Evolutionary conservation across 495 filamentous ascomycete genomes (phyloP), one percentile per base, ranked within the genome.

Genomic region (Collariella sp.): DNA sequence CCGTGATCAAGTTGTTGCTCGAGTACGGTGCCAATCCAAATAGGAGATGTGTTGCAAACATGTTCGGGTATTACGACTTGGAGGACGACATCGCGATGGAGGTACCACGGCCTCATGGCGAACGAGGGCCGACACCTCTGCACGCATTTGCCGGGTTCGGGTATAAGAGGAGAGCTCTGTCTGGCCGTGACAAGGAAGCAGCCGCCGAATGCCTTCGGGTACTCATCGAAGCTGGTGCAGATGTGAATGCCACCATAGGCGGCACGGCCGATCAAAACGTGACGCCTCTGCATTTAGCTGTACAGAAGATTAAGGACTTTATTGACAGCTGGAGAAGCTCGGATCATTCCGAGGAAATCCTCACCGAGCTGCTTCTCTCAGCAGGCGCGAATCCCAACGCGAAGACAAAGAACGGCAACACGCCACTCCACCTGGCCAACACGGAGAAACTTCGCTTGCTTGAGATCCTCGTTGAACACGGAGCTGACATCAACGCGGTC

Each of bases 211-310:
- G 49, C 13, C 38, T 52, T 12, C 38, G 39, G 22, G 0, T 52
- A 26, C 42, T 55, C 36, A 26, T 48, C 19, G 44, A 39, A 33
- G 36, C 43, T 23, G 36, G 50, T 20, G 47, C 51, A 1, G 54
- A 46, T 24, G 19, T 57, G 15, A 55, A 61, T 42, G 43, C 55
- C 29, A 54, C 31, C 22, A 39, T 39, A 35, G 41, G 58, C 23
- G 44, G 54, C 7, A 53, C 19, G 13, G 60, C 56, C 50, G 40
- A 20, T 2, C 11, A 54, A 4, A 45, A 58, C 10, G 50, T 59
- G 58, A 63, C 64, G 4, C 57, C 66, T 3, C 44, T 69, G 1
- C 57, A 62, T 24, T 58, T 52, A 42, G 60, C 65, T 24, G 50
- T 52, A 2, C 16, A 52, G 31, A 29, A 19, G 20, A 24, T 4